Conservation (phyloP, 148 eudicot genomes). For the Dysphania ambrosioides region DNA sequence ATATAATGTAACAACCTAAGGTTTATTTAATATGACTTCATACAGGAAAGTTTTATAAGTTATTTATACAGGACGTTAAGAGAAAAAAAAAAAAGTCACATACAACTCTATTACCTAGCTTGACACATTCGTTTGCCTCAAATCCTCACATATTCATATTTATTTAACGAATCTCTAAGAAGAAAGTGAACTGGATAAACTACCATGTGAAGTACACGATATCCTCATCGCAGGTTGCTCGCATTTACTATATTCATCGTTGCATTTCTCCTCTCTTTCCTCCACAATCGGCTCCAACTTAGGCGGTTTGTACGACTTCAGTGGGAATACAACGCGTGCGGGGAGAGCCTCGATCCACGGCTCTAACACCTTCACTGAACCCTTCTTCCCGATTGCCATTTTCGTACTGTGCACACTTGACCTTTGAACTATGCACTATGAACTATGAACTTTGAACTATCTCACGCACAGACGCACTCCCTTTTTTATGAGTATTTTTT, state of each 20-base stretch:
- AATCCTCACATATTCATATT: too few species aligned
- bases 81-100: too few species aligned
- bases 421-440: too few species aligned
- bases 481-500: not conserved
- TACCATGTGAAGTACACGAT: not conserved
- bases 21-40: too few species aligned
- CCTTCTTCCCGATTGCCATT: slow-evolving; percentile 4
- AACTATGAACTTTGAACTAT: too few species aligned
- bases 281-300: slow-evolving; percentile 14
- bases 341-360: slow-evolving; percentile 12
- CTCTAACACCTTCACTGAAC: not conserved
- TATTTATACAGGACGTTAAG: too few species aligned
- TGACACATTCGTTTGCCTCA: too few species aligned
- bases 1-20: too few species aligned
- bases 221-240: not conserved
- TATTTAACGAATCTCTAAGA: not conserved
- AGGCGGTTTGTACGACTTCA: slow-evolving; percentile 1
- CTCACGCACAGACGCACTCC: not conserved
- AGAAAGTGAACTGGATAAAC: not conserved
- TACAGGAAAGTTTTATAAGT: too few species aligned
- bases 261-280: not conserved
- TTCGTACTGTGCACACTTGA: not conserved
- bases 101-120: too few species aligned
- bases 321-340: not conserved
- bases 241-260: not conserved